Conservation (phyloP, 129 eudicot genomes). For the Helianthus tuberosus region DNA sequence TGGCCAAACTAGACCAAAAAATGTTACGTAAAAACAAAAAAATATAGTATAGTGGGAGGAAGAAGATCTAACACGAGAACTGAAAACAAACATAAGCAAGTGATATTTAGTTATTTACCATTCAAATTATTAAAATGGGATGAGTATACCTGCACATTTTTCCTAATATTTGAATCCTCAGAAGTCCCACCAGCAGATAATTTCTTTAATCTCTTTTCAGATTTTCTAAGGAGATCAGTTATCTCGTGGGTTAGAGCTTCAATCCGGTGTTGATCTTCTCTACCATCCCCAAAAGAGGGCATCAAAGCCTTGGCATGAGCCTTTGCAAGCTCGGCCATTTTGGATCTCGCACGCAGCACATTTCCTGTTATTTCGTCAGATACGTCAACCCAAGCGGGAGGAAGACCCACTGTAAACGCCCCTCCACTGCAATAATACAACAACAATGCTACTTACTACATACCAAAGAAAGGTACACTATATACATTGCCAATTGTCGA, state of each 20-base stretch:
- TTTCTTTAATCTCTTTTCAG: constrained; percentile 73
- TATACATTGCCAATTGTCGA: too few species aligned
- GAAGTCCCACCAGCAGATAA: constrained; percentile 82
- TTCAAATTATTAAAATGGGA: too few species aligned
- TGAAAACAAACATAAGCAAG: too few species aligned
- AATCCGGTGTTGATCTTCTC: constrained; percentile 78
- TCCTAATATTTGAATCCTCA: constrained; percentile 81
- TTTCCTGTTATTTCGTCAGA: constrained; percentile 83
- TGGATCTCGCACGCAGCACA: constrained; percentile 61
- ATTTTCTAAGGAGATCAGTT: constrained; percentile 68
- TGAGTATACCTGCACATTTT: constrained; percentile 84
- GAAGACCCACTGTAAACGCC: constrained; percentile 75
- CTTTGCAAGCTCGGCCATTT: constrained; percentile 82
- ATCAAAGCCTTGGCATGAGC: constrained; percentile 96
- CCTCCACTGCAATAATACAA: constrained; percentile 32
- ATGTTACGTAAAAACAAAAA: too few species aligned
- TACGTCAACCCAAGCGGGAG: constrained; percentile 96
- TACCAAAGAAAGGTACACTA: not conserved
- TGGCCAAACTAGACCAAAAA: too few species aligned
- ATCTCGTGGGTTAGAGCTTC: constrained; percentile 84
- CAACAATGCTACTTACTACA: too few species aligned
- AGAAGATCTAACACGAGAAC: too few species aligned
- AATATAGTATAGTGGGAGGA: too few species aligned
- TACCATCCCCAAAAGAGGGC: constrained; percentile 95
- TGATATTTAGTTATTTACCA: not conserved